Base-by-base conservation (phyloP, 2,329 filamentous ascomycete genomes). In the Dactylella cylindrospora region DNA sequence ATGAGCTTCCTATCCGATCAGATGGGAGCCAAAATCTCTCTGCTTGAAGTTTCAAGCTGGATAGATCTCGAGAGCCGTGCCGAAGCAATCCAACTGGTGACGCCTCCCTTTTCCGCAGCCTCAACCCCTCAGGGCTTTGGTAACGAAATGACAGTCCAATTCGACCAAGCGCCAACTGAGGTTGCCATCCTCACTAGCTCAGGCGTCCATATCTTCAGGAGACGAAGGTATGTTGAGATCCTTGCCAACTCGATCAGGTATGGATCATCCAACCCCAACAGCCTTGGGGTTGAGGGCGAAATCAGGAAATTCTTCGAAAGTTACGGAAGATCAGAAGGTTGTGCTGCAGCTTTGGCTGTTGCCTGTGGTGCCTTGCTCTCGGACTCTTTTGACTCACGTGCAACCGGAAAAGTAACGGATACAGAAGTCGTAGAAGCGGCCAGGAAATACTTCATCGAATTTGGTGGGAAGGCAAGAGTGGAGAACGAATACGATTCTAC, bases 91-190 rank as follows among this genome's bases (percentile, higher is more conserved):
- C 89, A 90, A 1, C 74, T 90, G 9, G 82, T 89, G 22, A 88
- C 85, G 0, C 79, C 80, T 41, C 81, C 86, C 0, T 91, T 90
- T 67, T 79, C 83, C 12, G 86, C 86, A 7, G 79, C 83, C 0
- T 75, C 75, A 8, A 80, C 82, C 20, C 86, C 88, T 0, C 71
- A 83, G 17, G 91, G 90, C 0, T 97, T 95, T 69, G 90, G 91
- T 8, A 98, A 98, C 68, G 93, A 98, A 74, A 77, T 97, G 52
- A 89, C 93, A 1, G 86, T 95, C n/a, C 94, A 98, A 68, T 98
- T 93, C 68, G 93, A 98, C 69, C 80, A 87, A 60, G 78, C 84
- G 0, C 80, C 86, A 0, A 83, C 85, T 44, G 91, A 98, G 70
- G 84, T 97, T 66, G 93, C 91, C 1, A 83, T 98, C 39, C 78